Conservation (phyloP, 1,139 yeast genomes). For the Lodderomyces margitis region DNA sequence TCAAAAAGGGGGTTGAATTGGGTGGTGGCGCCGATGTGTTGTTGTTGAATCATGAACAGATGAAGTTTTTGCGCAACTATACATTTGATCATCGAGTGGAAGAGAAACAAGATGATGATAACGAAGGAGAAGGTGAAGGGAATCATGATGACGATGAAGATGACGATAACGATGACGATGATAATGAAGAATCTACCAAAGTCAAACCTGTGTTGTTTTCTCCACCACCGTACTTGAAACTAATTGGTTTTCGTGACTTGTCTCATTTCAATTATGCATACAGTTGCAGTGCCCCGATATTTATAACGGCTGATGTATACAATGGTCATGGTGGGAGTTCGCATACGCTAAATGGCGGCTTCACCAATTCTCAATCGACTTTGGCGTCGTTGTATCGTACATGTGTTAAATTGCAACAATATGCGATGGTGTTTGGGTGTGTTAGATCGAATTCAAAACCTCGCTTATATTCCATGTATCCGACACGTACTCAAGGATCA, state of each 20-base stretch:
- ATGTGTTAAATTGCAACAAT: constrained; percentile 49
- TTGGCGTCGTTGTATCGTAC: constrained; percentile 67
- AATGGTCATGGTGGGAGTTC: constrained; percentile 28
- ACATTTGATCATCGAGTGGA: constrained; percentile 34
- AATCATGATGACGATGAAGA: constrained; percentile 15
- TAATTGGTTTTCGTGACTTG: constrained; percentile 65
- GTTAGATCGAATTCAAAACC: constrained; percentile 57
- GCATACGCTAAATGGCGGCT: constrained; percentile 29
- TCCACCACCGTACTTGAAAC: constrained; percentile 42
- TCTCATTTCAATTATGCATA: constrained; percentile 48
- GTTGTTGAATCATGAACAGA: constrained; percentile 26
- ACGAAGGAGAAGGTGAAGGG: constrained; percentile 18
- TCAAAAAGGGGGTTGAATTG: constrained; percentile 28
- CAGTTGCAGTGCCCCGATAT: constrained; percentile 53
- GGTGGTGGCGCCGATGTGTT: constrained; percentile 28
- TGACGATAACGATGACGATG: constrained; percentile 19
- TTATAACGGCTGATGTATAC: constrained; percentile 48
- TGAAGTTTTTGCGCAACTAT: constrained; percentile 30
- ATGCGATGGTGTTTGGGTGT: constrained; percentile 75
- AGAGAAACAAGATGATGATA: constrained; percentile 25
- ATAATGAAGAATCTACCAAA: constrained; percentile 9
- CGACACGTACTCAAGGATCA: constrained; percentile 39
- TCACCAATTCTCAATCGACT: constrained; percentile 62
- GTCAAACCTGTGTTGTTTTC: constrained; percentile 18
- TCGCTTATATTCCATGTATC: constrained; percentile 55